Base-by-base conservation (phyloP, 148 eudicot genomes). In the Nepenthes mirabilis region DNA sequence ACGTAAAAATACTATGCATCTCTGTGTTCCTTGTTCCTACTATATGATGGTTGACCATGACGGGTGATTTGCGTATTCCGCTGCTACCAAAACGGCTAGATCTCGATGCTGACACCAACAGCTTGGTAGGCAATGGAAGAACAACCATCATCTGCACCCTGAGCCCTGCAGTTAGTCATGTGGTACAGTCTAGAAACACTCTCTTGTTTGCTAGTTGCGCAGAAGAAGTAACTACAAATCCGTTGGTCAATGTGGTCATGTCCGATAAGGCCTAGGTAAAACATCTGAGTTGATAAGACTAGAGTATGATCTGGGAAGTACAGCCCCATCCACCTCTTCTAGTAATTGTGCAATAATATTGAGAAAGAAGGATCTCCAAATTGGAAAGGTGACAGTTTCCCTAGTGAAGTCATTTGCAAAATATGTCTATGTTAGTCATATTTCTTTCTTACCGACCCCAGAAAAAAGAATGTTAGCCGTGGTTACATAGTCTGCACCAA, bases 71-170 rank as follows among this genome's bases (percentile, higher is more conserved):
- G n/a, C n/a, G n/a, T n/a, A n/a, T n/a, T n/a, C n/a, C n/a, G n/a
- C n/a, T n/a, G n/a, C n/a, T n/a, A n/a, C n/a, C n/a, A n/a, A n/a
- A n/a, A n/a, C n/a, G n/a, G n/a, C n/a, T n/a, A n/a, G n/a, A n/a
- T n/a, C n/a, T n/a, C n/a, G n/a, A n/a, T n/a, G n/a, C n/a, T n/a
- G n/a, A n/a, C n/a, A n/a, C n/a, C n/a, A n/a, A n/a, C n/a, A n/a
- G n/a, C n/a, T 68, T 91, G 82, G 97, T 95, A 65, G 95, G 97
- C 70, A 91, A 91, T 87, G 97, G 91, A 50, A 85, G 97, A 70
- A 91, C 97, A 59, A 83, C 87, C 57, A 91, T 91, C 66, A 91
- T 91, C 36, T 91, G 97, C 79, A 91, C 95, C 47, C 72, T 91
- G 70, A 91, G 95, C 70, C 97, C 97, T 67, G 89, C 95, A 57